A percentile compares a stretch with the other conserved stretches of the same genome.
These are phyloP conservation scores for Millerozyma acaciae DNA, from an alignment of 805 yeast species.

Conservation along the genomic window DNA sequence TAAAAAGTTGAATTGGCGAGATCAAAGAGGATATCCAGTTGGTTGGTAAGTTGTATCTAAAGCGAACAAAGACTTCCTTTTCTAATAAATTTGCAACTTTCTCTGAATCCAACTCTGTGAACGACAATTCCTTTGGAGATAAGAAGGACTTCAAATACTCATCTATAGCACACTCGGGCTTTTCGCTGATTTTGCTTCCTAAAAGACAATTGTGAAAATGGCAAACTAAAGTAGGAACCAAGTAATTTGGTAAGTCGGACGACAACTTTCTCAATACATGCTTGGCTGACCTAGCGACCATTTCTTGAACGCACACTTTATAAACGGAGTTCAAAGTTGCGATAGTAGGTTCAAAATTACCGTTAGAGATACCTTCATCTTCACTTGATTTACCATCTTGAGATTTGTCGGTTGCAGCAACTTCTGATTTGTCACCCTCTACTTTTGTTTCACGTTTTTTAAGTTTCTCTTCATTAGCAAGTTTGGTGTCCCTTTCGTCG, in stretches of 20 bases:
- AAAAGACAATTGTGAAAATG: conserved; percentile 71
- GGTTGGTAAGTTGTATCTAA: conserved; percentile 53
- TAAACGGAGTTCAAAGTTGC: conserved; percentile 48
- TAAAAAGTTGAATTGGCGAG: conserved; percentile 47
- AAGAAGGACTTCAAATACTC: conserved; percentile 40
- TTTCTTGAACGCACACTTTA: conserved; percentile 54
- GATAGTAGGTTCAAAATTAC: conserved; percentile 39
- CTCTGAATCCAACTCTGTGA: conserved; percentile 44
- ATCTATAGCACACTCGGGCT: conserved; percentile 40
- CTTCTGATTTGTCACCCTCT: conserved; percentile 24
- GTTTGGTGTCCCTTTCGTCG: conserved; percentile 17
- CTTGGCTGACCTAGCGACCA: conserved; percentile 76
- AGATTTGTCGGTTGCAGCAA: conserved; percentile 23
- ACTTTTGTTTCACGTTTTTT: conserved; percentile 21
- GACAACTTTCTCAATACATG: conserved; percentile 59
- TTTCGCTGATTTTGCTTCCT: conserved; percentile 44
- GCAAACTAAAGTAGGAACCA: conserved; percentile 58
- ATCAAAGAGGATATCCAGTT: conserved; percentile 42
- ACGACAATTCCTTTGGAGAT: conserved; percentile 35
- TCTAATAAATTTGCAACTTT: conserved; percentile 42
- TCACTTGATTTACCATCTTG: conserved; percentile 27
- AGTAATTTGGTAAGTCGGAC: conserved; percentile 43
- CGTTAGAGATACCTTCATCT: conserved; percentile 24
- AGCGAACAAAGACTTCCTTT: conserved; percentile 57
- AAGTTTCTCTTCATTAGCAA: conserved; percentile 21